These are phyloP conservation scores for Citrus sp. DNA, from an alignment of 345 rosid genomes.

Conservation along the genomic window DNA sequence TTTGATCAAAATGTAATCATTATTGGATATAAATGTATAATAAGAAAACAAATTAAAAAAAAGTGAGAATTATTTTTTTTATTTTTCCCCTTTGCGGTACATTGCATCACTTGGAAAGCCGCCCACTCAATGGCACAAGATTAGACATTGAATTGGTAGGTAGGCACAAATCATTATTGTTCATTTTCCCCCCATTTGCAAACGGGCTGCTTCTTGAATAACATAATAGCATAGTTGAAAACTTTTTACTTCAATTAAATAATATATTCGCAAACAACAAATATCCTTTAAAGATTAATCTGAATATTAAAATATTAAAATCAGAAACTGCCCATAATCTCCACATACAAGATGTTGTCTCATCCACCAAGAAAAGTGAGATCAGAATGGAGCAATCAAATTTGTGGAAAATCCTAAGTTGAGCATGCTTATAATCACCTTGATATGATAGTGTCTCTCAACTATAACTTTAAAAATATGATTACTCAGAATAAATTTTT, in stretches of 20 bases:
- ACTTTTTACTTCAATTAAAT: neutral
- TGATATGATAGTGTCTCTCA: neutral
- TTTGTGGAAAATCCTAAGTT: conserved; percentile 9
- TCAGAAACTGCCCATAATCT: conserved; percentile 16
- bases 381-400: conserved; percentile 21
- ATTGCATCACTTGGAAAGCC: conserved; percentile 21
- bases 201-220: conserved; percentile 13
- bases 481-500: neutral
- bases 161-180: conserved; percentile 10
- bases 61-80: neutral
- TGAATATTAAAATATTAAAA: neutral
- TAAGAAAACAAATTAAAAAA: neutral
- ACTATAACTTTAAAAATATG: neutral
- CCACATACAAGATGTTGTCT: conserved; percentile 16
- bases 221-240: conserved; percentile 13
- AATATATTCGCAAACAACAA: neutral
- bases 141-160: conserved; percentile 5
- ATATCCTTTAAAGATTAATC: conserved; percentile 7
- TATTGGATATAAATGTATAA: neutral
- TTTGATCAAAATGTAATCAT: neutral
- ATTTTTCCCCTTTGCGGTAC: neutral
- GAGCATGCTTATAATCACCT: conserved; percentile 26
- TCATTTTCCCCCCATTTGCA: neutral
- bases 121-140: conserved; percentile 10
- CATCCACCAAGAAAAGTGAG: conserved; percentile 13